Evolutionary conservation across 208 protist genomes (phyloP).

Genomic region (Hexamita inflata): DNA sequence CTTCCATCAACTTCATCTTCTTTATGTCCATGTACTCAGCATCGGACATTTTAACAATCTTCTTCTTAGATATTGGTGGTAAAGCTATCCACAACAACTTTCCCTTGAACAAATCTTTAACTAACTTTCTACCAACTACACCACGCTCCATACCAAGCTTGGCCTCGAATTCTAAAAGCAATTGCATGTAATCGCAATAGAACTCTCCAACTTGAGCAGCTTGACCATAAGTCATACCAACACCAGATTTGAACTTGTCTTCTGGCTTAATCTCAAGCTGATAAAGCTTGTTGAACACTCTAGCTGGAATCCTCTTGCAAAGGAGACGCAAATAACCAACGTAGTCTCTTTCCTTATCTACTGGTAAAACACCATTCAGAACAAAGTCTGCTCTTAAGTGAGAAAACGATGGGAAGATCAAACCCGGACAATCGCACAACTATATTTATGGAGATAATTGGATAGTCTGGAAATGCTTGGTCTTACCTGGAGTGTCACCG

Average conservation of each 20-base stretch:
- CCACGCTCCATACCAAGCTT: background rate
- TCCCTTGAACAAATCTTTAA: constrained; percentile 21
- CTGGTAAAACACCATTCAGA: constrained; percentile 24
- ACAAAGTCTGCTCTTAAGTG: constrained; percentile 16
- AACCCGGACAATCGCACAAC: constrained; percentile 38
- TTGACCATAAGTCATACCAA: background rate
- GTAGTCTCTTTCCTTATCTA: constrained; percentile 30
- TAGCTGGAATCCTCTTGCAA: background rate
- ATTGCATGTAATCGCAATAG: background rate
- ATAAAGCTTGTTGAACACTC: constrained; percentile 20
- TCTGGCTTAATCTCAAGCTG: background rate
- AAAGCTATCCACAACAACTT: constrained; percentile 6
- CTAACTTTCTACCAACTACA: background rate
- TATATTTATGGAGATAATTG: background rate
- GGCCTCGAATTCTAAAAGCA: background rate
- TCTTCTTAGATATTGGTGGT: too few relatives aligned
- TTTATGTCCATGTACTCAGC: too few relatives aligned
- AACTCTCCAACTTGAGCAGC: background rate
- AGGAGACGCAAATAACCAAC: background rate
- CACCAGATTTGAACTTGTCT: background rate
- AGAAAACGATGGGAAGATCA: constrained; percentile 30
- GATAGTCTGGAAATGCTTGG: constrained; percentile 43
- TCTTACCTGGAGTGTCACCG: constrained; percentile 39
- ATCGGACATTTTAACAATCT: too few relatives aligned
- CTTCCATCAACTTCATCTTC: too few relatives aligned